phyloP scores from a whole-genome alignment of 2,329 filamentous ascomycete genomes.

The Trichoderma guizhouense region DNA sequence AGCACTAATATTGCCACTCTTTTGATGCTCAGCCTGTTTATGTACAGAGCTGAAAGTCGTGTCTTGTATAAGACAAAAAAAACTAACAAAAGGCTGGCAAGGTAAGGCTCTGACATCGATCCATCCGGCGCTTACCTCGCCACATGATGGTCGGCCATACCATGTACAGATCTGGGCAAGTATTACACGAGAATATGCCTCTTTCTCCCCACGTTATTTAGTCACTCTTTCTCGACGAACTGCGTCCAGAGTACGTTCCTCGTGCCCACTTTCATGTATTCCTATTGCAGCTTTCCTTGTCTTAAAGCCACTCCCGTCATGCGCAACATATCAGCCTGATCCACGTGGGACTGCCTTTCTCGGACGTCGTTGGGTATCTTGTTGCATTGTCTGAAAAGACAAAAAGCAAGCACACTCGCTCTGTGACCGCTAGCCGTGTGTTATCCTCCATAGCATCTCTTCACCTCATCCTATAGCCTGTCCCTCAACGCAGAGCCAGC shows the following conservation, averaged over 20 bases:
- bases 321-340: not conserved
- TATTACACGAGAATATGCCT: constrained; percentile 24
- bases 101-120: not conserved
- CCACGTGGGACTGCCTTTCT: constrained; percentile 9
- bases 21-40: not conserved
- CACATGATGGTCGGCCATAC: constrained; percentile 8
- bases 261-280: constrained; percentile 29
- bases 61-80: not conserved
- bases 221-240: constrained; percentile 28
- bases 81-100: not conserved
- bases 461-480: not conserved
- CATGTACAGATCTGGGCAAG: constrained; percentile 13
- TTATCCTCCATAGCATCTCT: not conserved
- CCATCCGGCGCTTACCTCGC: constrained; percentile 1
- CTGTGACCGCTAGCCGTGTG: not conserved
- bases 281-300: constrained; percentile 26
- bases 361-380: not conserved
- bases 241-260: constrained; percentile 28
- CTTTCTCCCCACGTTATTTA: constrained; percentile 26
- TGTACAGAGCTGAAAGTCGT: not conserved
- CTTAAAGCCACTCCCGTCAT: constrained; percentile 11
- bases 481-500: not conserved
- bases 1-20: not conserved
- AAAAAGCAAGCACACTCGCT: constrained; percentile 26
- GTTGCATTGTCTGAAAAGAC: constrained; percentile 19